Evolutionary conservation across 768 basidiomycete genomes (phyloP), one percentile per base, ranked within the genome.

Genomic region (Gloeostereum incarnatum): DNA sequence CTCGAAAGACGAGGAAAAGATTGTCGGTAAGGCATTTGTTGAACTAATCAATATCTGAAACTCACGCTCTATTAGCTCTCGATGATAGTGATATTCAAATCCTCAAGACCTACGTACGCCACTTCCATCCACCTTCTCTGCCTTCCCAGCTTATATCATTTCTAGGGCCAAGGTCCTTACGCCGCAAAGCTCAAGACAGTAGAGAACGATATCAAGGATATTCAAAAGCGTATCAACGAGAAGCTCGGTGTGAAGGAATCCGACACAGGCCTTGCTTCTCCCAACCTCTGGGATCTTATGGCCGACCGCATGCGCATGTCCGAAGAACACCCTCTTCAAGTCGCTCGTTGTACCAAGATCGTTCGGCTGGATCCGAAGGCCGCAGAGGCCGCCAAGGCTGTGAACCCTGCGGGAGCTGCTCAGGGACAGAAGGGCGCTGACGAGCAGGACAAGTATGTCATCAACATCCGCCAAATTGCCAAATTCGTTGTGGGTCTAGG

Each of bases 31-130:
- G 77, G 64, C 23, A n/a, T 37, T 21, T 20, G 16, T 11, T 40
- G 17, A 19, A 22, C 10, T 38, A 13, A 2, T 17, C 3, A 3
- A 13, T 41, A 16, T 37, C 7, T 24, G n/a, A 17, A 23, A 8
- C 48, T 52, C 19, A 57, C 33, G 3, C 20, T 20, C 25, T 2
- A 36, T 3, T 43, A 96, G 94, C 84, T 36, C 79, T 99, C 45
- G 96, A 98, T 55, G 94, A 97, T 51, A 91, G 89, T 48, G 96
- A 98, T 57, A 99, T 99, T 36, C 94, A 98, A 59, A 96, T 99
- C 49, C 77, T 99, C 46, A 96, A 97, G 68, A 99, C 94, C 43
- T 98, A 98, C 60, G 94, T 90, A 60, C 43, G 80, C 51, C 36
- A 23, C 31, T 35, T 37, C 31, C 22, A 5, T 16, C 24, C 4